Base-by-base conservation (phyloP, 768 basidiomycete species). In the Suillus cothurnatus region DNA sequence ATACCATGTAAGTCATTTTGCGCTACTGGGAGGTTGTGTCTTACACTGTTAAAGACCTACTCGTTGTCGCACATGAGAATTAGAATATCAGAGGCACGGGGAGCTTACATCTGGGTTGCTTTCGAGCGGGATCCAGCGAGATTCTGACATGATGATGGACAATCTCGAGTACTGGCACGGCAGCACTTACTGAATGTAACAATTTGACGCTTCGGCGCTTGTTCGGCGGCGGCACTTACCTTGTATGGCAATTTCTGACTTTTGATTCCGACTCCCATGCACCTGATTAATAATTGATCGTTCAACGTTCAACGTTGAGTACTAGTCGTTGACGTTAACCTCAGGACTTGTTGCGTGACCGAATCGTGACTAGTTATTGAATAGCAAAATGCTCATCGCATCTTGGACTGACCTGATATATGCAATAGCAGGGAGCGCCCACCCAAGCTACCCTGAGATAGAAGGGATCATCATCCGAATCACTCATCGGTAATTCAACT, bases 41-140 rank as follows among this genome's bases (percentile, higher is more conserved):
- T 68, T 62, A 76, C 75, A n/a, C 65, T 66, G 64, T 76, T 77
- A 41, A 76, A 77, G 14, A 76, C 75, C 75, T 76, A 67, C 39
- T 56, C 58, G 9, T n/a, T 45, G 28, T 1, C 19, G 47, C 6
- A 58, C 6, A 58, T 68, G 26, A 71, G 41, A 64, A 63, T 61
- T 57, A 64, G 61, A 47, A 47, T 36, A 6, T 60, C 32, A 31
- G 8, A 52, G 43, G 4, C 23, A 63, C 23, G 12, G 34, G 50
- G 3, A 23, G 12, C 69, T 59, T 69, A 85, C 86, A 66, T 85
- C 77, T 61, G 85, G 93, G 70, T 91, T 92, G 68, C 88, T 88
- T 78, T 94, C 93, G 15, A 94, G 81, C 9, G 93, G 93, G 60
- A 94, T 86, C 93, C 93, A 94, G 52, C 79, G 82, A 38, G 76